Evolutionary conservation across 768 basidiomycete species (phyloP).

Genomic region (Termitomyces sp.): DNA sequence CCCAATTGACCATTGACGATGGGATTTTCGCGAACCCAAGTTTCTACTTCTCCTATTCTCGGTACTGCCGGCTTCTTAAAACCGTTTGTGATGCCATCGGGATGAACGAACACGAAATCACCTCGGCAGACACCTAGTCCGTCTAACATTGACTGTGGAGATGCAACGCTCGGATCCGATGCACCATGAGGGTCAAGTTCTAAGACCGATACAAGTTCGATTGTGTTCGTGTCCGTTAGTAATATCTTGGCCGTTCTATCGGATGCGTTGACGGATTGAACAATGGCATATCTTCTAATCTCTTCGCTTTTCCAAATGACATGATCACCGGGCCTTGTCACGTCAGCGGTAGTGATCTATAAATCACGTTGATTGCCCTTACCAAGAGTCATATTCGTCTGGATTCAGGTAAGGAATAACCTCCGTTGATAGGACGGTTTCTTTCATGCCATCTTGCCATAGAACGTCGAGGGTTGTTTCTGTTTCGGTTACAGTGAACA

Average conservation of each 20-base stretch:
- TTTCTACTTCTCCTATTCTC: conserved; percentile 79
- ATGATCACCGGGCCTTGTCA: conserved; percentile 83
- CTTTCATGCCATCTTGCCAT: conserved; percentile 84
- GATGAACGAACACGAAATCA: conserved; percentile 82
- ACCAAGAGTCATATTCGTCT: conserved; percentile 93
- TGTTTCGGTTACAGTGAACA: conserved; percentile 67
- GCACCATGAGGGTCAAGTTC: conserved; percentile 87
- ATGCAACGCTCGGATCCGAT: conserved; percentile 43
- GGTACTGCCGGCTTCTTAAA: conserved; percentile 68
- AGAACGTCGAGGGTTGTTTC: conserved; percentile 66
- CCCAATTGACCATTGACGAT: conserved; percentile 46
- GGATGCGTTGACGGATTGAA: conserved; percentile 71
- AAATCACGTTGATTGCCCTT: conserved; percentile 20
- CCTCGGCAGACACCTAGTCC: conserved; percentile 80
- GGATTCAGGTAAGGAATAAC: conserved; percentile 82
- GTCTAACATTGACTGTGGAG: conserved; percentile 40
- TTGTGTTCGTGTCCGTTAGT: conserved; percentile 47
- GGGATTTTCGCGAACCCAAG: conserved; percentile 68
- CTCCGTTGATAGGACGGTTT: conserved; percentile 56
- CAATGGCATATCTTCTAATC: conserved; percentile 60
- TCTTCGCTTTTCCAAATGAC: conserved; percentile 82
- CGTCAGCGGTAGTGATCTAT: conserved; percentile 3
- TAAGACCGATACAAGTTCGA: conserved; percentile 73
- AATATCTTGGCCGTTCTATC: conserved; percentile 70
- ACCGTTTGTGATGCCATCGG: conserved; percentile 69